Percentiles rank a stretch among this genome's conserved stretches.
Conservation (phyloP, 139 green algal genomes). For the Eudorina sp. region DNA sequence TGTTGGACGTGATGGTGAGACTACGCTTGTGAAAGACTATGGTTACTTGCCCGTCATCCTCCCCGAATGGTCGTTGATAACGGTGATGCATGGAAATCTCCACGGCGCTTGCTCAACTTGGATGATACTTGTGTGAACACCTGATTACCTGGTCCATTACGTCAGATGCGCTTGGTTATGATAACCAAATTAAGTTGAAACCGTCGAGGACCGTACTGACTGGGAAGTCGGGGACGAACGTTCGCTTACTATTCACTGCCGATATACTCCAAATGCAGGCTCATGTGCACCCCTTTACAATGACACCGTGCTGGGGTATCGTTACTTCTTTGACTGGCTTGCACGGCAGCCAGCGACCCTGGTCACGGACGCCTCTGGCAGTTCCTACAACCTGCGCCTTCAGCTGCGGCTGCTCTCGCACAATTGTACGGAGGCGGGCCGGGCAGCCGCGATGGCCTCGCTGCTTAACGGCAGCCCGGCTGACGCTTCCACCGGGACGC, state of each 20-base stretch:
- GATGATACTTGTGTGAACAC: too few relatives aligned
- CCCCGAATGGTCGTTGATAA: too few relatives aligned
- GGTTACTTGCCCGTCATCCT: too few relatives aligned
- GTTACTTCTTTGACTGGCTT: conserved; percentile 26
- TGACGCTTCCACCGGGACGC: not conserved
- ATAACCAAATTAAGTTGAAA: too few relatives aligned
- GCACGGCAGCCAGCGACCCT: not conserved
- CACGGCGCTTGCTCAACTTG: too few relatives aligned
- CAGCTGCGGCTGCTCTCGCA: not conserved
- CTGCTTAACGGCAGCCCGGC: not conserved
- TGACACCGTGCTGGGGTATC: not conserved
- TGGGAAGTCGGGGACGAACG: too few relatives aligned
- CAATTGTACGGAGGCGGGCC: conserved; percentile 18
- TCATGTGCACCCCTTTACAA: conserved; percentile 16
- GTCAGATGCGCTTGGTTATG: too few relatives aligned
- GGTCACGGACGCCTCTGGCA: not conserved
- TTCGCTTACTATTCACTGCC: not conserved
- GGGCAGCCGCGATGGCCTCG: not conserved
- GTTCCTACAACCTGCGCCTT: not conserved
- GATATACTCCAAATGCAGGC: not conserved
- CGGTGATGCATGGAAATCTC: too few relatives aligned
- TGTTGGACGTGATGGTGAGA: conserved; percentile 26
- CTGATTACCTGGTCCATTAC: too few relatives aligned
- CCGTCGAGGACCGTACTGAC: too few relatives aligned
- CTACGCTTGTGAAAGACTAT: too few relatives aligned